phyloP scores from a whole-genome alignment of 108 stramenopile genomes.

The Nitzschia inconspicua region DNA sequence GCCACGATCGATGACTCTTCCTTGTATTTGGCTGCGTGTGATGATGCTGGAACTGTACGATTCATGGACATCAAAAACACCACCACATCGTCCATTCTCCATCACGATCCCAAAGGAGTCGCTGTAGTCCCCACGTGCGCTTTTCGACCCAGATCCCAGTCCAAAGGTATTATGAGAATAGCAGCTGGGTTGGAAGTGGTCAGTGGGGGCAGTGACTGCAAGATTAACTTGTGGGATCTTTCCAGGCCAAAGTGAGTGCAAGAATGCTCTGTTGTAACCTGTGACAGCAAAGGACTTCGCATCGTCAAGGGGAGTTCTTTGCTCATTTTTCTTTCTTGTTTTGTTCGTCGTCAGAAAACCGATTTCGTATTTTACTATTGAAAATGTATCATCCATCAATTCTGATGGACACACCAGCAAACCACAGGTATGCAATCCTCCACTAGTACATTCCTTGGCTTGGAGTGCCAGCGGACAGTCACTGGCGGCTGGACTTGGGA shows the following conservation, averaged over 20 bases:
- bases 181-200: constrained; percentile 35
- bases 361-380: constrained; percentile 29
- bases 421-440: constrained; percentile 82
- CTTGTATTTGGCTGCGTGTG: constrained; percentile 49
- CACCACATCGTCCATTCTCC: constrained; percentile 16
- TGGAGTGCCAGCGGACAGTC: constrained; percentile 67
- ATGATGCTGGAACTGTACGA: constrained; percentile 70
- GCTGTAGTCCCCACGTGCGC: constrained; percentile 59
- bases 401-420: constrained; percentile 7
- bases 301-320: neutral
- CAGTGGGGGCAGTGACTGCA: constrained; percentile 79
- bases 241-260: constrained; percentile 35
- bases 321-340: neutral
- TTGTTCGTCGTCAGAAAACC: constrained; percentile 21
- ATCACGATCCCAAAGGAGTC: constrained; percentile 47
- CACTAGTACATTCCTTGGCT: constrained; percentile 71
- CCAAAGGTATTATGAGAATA: too few species aligned
- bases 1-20: neutral
- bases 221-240: constrained; percentile 70
- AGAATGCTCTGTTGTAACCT: neutral
- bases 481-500: constrained; percentile 71
- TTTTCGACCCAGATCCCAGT: constrained; percentile 76
- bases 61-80: constrained; percentile 25
- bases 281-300: neutral
- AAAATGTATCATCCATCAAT: neutral